phyloP scores from a whole-genome alignment of 2,329 filamentous ascomycete species.

The Ceratocystiopsis sp. region DNA sequence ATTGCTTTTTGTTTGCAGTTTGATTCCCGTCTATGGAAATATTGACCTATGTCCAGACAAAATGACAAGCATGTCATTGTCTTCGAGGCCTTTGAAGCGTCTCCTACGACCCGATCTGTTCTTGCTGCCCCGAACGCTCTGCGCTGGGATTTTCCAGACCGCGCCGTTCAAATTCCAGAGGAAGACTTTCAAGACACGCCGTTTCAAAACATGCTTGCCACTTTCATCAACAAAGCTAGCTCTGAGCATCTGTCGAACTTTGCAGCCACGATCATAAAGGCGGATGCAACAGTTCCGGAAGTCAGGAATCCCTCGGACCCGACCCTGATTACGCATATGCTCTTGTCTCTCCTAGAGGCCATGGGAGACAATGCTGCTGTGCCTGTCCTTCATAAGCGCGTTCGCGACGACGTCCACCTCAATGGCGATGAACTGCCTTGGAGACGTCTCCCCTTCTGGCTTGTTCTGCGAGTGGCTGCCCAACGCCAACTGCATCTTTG shows the following conservation, averaged over 20 bases:
- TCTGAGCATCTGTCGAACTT: conserved; percentile 24
- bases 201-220: conserved; percentile 31
- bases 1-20: no score
- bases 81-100: conserved; percentile 44
- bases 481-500: conserved; percentile 30
- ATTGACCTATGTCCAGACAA: no score
- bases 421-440: conserved; percentile 33
- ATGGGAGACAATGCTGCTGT: conserved; percentile 25
- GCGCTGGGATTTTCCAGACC: conserved; percentile 42
- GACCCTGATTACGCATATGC: conserved; percentile 37
- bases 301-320: conserved; percentile 40
- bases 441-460: conserved; percentile 45
- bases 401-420: conserved; percentile 46
- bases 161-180: conserved; percentile 28
- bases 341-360: conserved; percentile 42
- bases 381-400: conserved; percentile 32
- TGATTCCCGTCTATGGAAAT: no score
- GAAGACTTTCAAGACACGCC: conserved; percentile 11
- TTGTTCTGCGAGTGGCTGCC: conserved; percentile 40
- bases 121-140: conserved; percentile 33
- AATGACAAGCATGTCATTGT: conserved; percentile 9
- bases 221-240: conserved; percentile 39
- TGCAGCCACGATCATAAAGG: conserved; percentile 33
- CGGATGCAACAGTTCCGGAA: conserved; percentile 29
- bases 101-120: conserved; percentile 32